Base-by-base conservation (phyloP, 2,329 filamentous ascomycete genomes). In the Fusarium pseudocircinatum region DNA sequence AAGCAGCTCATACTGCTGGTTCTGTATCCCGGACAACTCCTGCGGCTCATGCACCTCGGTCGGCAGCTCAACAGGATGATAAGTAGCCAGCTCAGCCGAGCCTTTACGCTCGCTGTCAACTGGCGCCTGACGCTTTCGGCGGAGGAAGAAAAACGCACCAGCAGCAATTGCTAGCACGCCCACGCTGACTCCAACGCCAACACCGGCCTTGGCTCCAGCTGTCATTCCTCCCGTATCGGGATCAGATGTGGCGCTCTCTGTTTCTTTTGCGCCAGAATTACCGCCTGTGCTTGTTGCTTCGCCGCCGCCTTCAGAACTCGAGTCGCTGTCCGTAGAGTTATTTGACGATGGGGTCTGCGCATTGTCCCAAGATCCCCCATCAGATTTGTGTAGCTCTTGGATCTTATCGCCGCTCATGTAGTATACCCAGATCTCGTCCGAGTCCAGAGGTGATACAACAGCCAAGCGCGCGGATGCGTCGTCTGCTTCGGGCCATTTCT, bases 391-490 rank as follows among this genome's bases (percentile, higher is more conserved):
- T 16, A 73, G 44, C 50, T 73, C 53, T 11, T 67, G 26, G 7
- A 73, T 58, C 24, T 63, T 50, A 9, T 60, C 60, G 6, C 66
- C 70, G 22, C 63, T 73, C 12, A 32, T 28, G 7, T 73, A 73
- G 42, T 71, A 73, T 30, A 73, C 32, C 70, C 70, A 73, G 11
- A 73, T 15, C 12, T 67, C 28, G 20, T 70, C 37, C 1, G 70
- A 44, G 7, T 63, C 61, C 16, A 70, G 26, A 1, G 70, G 43
- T 9, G 70, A 73, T 16, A 73, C 54, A 3, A 73, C 43, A 10
- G 70, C 70, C 14, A 73, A 30, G 16, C 61, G 61, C 16, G 47
- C 70, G 4, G 66, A 73, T 14, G 43, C 32, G 6, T 58, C 43
- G 4, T 70, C 70, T 8, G 70, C 61, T 30, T 58, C 26, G 1